phyloP scores from a whole-genome alignment of 139 green algal species.

The Picochlorum sp. region DNA sequence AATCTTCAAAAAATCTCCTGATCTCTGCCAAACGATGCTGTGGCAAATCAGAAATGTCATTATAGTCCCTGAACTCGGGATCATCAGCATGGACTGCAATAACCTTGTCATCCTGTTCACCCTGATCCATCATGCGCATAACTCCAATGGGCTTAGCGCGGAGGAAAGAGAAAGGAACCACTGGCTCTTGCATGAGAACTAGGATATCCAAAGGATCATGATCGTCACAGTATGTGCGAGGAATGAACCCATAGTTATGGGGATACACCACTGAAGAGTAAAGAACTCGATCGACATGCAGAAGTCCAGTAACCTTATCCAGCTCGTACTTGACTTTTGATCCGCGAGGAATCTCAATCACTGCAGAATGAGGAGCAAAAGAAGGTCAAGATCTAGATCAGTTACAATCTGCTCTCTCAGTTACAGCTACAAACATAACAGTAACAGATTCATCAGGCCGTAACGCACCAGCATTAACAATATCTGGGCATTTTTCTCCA shows the following conservation, averaged over 20 bases:
- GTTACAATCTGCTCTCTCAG: background rate
- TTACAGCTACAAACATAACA: background rate
- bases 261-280: constrained; percentile 92
- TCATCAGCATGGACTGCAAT: constrained; percentile 77
- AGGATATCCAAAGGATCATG: constrained; percentile 87
- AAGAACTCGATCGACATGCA: constrained; percentile 83
- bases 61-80: constrained; percentile 78
- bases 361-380: constrained; percentile 7
- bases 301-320: constrained; percentile 69
- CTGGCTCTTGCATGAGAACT: constrained; percentile 85
- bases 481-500: constrained; percentile 53
- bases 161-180: constrained; percentile 83
- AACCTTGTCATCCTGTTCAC: constrained; percentile 74
- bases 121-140: constrained; percentile 93
- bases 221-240: constrained; percentile 91
- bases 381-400: background rate
- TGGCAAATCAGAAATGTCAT: constrained; percentile 81
- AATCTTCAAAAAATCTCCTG: constrained; percentile 85
- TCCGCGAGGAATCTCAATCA: constrained; percentile 86
- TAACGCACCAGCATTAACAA: constrained; percentile 45
- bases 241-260: constrained; percentile 93
- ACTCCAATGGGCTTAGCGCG: constrained; percentile 79
- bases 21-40: constrained; percentile 79
- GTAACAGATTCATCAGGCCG: background rate
- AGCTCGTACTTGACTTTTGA: constrained; percentile 94